Evolutionary conservation across 1,284 basidiomycete genomes (phyloP).

Genomic region (Pisolithus thermaeus): DNA sequence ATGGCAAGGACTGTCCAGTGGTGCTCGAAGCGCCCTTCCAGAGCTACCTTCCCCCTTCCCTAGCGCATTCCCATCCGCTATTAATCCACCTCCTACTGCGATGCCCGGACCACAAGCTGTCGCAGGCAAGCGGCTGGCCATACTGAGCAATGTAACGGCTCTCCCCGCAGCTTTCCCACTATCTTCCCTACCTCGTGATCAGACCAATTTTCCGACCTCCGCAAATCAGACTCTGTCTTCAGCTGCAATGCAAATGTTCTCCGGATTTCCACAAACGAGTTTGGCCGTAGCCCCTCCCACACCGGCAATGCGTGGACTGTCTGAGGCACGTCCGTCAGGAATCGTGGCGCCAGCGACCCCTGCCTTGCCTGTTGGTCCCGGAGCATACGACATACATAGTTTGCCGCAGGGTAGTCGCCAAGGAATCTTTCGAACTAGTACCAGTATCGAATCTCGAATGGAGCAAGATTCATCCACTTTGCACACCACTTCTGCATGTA

Average conservation of each 20-base stretch:
- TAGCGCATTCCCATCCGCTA: constrained; percentile 22
- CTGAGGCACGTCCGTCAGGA: constrained; percentile 13
- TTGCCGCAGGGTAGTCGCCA: constrained; percentile 46
- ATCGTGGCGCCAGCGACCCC: constrained; percentile 50
- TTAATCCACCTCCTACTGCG: constrained; percentile 15
- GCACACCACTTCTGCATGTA: constrained; percentile 48
- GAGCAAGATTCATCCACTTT: constrained; percentile 39
- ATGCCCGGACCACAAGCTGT: constrained; percentile 32
- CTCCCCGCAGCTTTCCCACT: constrained; percentile 31
- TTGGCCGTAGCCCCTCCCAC: not conserved
- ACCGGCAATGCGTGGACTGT: not conserved
- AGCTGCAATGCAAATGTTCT: not conserved
- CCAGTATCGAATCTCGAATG: constrained; percentile 61
- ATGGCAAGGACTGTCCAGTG: constrained; percentile 17
- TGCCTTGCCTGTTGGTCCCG: constrained; percentile 49
- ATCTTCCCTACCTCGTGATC: constrained; percentile 26
- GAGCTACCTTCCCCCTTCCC: constrained; percentile 75
- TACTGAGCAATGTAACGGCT: constrained; percentile 32
- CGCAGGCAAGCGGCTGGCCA: constrained; percentile 57
- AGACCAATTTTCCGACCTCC: constrained; percentile 13
- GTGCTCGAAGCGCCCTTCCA: constrained; percentile 50
- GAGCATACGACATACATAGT: constrained; percentile 43
- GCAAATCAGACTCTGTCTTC: constrained; percentile 15
- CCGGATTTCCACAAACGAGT: not conserved
- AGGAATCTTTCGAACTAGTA: constrained; percentile 45